Evolutionary conservation across 805 yeast species (phyloP).

Genomic region (Yamadazyma ubonensis): DNA sequence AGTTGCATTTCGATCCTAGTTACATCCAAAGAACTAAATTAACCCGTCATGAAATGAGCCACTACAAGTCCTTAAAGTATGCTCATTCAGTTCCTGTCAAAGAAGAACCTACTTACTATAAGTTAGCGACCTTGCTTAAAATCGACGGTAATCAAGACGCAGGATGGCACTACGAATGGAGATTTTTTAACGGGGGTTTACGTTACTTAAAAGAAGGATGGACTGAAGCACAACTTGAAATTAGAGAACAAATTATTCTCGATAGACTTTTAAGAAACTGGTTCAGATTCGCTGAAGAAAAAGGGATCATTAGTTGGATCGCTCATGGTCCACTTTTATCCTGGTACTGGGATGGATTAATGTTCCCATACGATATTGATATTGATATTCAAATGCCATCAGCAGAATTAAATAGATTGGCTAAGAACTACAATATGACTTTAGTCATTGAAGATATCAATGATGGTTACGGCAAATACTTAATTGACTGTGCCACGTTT

Average conservation of each 20-base stretch:
- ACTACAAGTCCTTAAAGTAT: conserved; percentile 25
- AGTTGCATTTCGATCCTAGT: conserved; percentile 15
- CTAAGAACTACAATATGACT: conserved; percentile 26
- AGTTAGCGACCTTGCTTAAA: conserved; percentile 28
- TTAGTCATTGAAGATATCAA: conserved; percentile 30
- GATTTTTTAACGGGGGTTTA: conserved; percentile 59
- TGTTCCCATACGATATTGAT: conserved; percentile 31
- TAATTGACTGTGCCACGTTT: conserved; percentile 31
- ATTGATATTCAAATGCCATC: conserved; percentile 34
- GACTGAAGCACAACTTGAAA: conserved; percentile 24
- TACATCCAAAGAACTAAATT: conserved; percentile 8
- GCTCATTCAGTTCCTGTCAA: conserved; percentile 21
- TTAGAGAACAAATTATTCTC: conserved; percentile 22
- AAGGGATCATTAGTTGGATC: conserved; percentile 27
- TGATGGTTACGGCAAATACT: conserved; percentile 27
- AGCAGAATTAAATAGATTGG: conserved; percentile 22
- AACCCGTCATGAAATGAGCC: conserved; percentile 23
- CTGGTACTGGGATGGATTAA: conserved; percentile 34
- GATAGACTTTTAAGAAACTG: conserved; percentile 28
- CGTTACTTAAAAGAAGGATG: conserved; percentile 39
- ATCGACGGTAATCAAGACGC: conserved; percentile 33
- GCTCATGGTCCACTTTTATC: conserved; percentile 30
- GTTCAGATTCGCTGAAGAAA: conserved; percentile 25
- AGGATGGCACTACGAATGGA: conserved; percentile 60
- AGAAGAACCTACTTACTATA: conserved; percentile 39